Percentiles rank a stretch among this genome's conserved stretches.
Conservation (phyloP, 306 rosid species). For the Dryas drummondii region DNA sequence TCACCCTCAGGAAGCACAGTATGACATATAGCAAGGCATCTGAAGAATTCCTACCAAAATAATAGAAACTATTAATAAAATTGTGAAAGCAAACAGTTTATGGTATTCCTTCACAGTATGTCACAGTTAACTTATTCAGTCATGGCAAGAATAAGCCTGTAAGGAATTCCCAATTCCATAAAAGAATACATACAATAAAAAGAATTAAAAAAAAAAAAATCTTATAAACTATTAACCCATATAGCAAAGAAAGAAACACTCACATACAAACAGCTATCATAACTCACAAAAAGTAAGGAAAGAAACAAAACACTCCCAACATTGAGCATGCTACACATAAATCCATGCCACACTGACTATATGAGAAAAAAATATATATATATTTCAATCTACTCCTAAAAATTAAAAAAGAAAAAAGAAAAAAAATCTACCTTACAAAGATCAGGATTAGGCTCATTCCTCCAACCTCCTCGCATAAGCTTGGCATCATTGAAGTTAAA, state of each 20-base stretch:
- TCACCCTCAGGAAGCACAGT: conserved; percentile 97
- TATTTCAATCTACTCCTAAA: neutral
- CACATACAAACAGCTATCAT: neutral
- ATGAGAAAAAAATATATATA: conserved; percentile 1
- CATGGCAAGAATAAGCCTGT: conserved; percentile 1
- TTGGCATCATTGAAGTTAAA: conserved; percentile 85
- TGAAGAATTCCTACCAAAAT: conserved; percentile 48
- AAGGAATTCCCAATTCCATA: neutral
- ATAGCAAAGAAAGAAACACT: neutral
- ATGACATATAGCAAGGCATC: conserved; percentile 90
- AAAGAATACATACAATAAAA: neutral
- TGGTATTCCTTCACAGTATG: conserved; percentile 2
- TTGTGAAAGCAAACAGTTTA: neutral
- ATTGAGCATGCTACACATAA: neutral
- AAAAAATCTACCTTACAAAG: conserved; percentile 64
- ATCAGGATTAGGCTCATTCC: conserved; percentile 92
- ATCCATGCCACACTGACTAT: conserved; percentile 13
- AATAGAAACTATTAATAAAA: conserved; percentile 2
- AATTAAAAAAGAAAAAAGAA: neutral
- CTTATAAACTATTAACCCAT: neutral
- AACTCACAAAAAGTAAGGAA: neutral
- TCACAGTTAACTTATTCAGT: neutral
- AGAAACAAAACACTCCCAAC: neutral
- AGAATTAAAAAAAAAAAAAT: neutral
- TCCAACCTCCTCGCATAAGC: conserved; percentile 97